A percentile compares a stretch with the other conserved stretches of the same genome.
Evolutionary conservation across 352 stramenopile genomes (phyloP).

Genomic region (Pythium aristosporum): DNA sequence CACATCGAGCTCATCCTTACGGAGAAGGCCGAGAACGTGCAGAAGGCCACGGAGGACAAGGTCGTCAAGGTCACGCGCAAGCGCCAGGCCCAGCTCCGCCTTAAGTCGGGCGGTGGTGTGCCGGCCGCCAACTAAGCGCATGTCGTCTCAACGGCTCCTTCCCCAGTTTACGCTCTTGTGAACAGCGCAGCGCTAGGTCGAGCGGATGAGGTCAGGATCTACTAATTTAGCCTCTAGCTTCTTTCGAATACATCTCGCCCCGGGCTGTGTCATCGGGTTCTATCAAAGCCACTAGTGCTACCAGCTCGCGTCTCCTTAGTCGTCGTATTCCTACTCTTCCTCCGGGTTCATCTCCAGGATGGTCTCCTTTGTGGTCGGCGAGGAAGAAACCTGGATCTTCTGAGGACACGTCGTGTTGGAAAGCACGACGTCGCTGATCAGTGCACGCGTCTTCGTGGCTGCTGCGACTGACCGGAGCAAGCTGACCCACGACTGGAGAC

Average conservation of each 20-base stretch:
- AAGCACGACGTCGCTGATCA: slow-evolving; percentile 47
- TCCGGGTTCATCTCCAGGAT: slow-evolving; percentile 28
- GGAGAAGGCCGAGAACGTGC: slow-evolving; percentile 94
- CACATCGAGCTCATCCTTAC: slow-evolving; percentile 99
- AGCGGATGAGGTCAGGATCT: slow-evolving; percentile 24
- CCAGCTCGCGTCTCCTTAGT: background rate
- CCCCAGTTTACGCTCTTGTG: slow-evolving; percentile 16
- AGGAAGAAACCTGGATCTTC: background rate
- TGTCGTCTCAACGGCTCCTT: background rate
- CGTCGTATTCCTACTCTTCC: slow-evolving; percentile 10
- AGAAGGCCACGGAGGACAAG: slow-evolving; percentile 92
- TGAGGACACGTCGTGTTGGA: slow-evolving; percentile 12
- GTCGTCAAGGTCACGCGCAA: slow-evolving; percentile 84
- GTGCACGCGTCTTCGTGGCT: slow-evolving; percentile 29
- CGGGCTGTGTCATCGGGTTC: slow-evolving; percentile 70
- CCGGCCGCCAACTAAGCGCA: slow-evolving; percentile 69
- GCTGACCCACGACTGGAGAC: slow-evolving; percentile 43
- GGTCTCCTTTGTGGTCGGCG: slow-evolving; percentile 17
- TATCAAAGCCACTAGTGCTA: slow-evolving; percentile 26
- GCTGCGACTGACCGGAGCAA: slow-evolving; percentile 39
- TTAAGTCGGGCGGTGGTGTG: slow-evolving; percentile 87
- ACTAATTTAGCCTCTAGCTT: slow-evolving; percentile 21
- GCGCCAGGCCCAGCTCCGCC: slow-evolving; percentile 85
- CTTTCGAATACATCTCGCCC: slow-evolving; percentile 76
- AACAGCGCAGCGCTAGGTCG: slow-evolving; percentile 20